phyloP scores from a whole-genome alignment of 2,329 filamentous ascomycete genomes.

The Colletotrichum sp. region DNA sequence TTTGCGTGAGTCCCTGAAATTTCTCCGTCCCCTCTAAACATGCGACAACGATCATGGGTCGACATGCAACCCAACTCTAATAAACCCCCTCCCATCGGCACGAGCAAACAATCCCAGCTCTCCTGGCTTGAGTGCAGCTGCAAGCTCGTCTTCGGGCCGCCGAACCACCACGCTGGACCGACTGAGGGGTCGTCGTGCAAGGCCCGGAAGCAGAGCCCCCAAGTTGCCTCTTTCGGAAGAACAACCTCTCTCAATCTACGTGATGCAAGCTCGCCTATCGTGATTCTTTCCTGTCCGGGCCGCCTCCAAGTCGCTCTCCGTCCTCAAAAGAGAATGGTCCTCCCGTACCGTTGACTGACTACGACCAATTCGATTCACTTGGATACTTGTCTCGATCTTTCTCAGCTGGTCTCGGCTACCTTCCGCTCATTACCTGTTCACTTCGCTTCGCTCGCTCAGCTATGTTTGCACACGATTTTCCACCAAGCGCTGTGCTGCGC shows the following conservation, averaged over 20 bases:
- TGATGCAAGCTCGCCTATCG: not conserved
- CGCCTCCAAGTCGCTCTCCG: not conserved
- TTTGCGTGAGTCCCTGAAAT: not conserved
- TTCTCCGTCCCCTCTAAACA: not conserved
- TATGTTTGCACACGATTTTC: not conserved
- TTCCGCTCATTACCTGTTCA: not conserved
- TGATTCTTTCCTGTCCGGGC: not conserved
- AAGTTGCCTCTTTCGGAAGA: conserved; percentile 1
- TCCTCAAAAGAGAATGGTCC: not conserved
- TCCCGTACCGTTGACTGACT: not conserved
- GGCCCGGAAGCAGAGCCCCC: not conserved
- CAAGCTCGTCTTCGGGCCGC: not conserved
- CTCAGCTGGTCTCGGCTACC: not conserved
- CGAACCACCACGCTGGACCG: not conserved
- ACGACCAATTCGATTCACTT: not conserved
- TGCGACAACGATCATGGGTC: not conserved
- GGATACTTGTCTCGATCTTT: not conserved
- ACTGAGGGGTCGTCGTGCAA: not conserved
- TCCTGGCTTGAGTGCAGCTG: too few species aligned
- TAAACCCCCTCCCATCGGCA: not conserved
- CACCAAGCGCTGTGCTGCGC: not conserved
- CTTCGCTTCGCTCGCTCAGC: not conserved
- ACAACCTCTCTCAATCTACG: not conserved
- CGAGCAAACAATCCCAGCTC: not conserved
- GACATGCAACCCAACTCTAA: not conserved